Base-by-base conservation (phyloP, 2,329 filamentous ascomycete genomes). In the Venturia pyrina region DNA sequence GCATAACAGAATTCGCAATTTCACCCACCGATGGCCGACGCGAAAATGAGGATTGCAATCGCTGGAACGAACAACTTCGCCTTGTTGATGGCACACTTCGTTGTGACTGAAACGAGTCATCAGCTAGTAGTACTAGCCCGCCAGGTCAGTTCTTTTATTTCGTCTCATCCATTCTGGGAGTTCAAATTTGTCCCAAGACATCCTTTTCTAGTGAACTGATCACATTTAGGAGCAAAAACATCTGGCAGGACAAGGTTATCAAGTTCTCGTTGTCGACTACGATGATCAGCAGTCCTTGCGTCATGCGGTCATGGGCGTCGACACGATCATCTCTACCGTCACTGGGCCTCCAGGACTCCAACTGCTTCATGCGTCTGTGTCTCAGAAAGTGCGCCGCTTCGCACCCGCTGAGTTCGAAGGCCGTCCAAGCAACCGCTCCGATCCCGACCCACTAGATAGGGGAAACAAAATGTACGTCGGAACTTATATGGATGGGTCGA, bases 391-490 rank as follows among this genome's bases (percentile, higher is more conserved):
- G 1, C 82, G 83, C 19, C 82, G 85, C 44, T 92, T 92, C 71
- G 86, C 90, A 3, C 89, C 89, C 1, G 88, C 89, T 7, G 89
- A 91, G 70, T 92, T 91, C 70, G 88, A 91, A 76, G 89, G 89
- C 1, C 79, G 79, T 41, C 79, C 89, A 19, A 75, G 76, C 21
- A 79, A 83, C 57, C 80, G 88, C 62, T 81, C 83, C 1, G 71
- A 78, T 5, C 77, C 80, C 65, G 86, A 89, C 66, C 81, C 85
- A 1, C 77, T 90, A 32, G 86, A 90, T 72, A 83, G 84, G 59
- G 83, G 82, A 24, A 84, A 83, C 28, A 64, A 53, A 28, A 37
- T 63, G 53, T 59, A 59, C 5, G 53, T 37, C 28, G 5, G 37
- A 37, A 3, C 7, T 37, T 50, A 17, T 43, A 43, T 43, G 11